Evolutionary conservation across 1,284 basidiomycete species (phyloP), one percentile per base, ranked within the genome.

Genomic region (Ceratobasidium sp.): DNA sequence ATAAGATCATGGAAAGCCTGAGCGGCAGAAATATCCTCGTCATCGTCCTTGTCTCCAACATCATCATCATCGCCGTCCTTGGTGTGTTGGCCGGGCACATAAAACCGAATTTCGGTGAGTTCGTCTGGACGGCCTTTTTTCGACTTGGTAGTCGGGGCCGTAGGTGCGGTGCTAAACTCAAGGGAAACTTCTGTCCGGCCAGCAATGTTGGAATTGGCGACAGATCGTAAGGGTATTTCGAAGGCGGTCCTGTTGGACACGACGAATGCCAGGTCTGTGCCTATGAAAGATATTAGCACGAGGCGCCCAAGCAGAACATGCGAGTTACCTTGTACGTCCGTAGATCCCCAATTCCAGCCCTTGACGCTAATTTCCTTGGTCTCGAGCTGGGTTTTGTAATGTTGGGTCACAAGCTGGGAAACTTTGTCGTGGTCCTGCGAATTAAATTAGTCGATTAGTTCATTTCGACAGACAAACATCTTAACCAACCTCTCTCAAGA

Each of bases 301-400:
- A 53, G 43, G 20, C 53, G 49, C 29, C 34, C 4, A 17, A 40
- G 45, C 42, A 62, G 27, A 43, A 10, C n/a, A 17, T 32, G 20
- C 25, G 34, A 77, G 85, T 72, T 73, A 93, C 95, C 92, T 84
- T 94, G 92, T 73, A 99, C 94, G 76, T 96, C 93, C 2, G 93
- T 93, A 43, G 91, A 86, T 17, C 97, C 97, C 97, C 97, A 99
- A 78, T 99, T 99, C 95, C 95, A 99, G 0, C 97, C 97, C 77
- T 94, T 94, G 76, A 96, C 87, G 7, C 92, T 91, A 20, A 90
- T 84, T 75, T 99, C 97, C 77, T 88, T 89, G 12, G 86, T 86
- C 77, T 98, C 96, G 31, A 99, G 83, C 6, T 90, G 86, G 72
- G 96, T 82, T 70, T 86, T 87, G 81, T 95, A 98, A 79, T 93